These are phyloP conservation scores for Helminthosporium solani DNA, from an alignment of 2,329 filamentous ascomycete genomes.

Conservation along the genomic window DNA sequence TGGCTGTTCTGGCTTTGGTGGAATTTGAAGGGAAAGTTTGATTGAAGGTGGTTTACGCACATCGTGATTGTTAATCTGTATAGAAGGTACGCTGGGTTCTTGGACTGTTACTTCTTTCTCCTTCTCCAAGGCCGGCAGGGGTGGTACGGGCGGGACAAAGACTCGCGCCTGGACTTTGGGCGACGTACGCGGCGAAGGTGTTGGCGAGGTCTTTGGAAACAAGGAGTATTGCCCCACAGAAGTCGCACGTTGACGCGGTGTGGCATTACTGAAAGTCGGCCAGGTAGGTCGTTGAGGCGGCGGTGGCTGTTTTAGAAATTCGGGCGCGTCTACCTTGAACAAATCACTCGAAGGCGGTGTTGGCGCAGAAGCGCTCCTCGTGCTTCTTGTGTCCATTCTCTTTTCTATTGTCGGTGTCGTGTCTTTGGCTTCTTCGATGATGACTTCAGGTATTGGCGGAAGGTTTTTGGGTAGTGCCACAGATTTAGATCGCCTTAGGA, in stretches of 20 bases:
- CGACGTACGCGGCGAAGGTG: neutral
- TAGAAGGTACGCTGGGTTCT: neutral
- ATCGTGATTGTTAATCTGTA: neutral
- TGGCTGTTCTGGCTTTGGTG: neutral
- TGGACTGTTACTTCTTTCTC: neutral
- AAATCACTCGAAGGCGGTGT: neutral
- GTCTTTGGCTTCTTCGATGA: neutral
- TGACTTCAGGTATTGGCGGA: neutral
- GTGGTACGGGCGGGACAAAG: neutral
- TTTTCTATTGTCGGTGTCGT: neutral
- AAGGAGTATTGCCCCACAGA: neutral
- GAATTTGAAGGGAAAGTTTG: constrained; percentile 1
- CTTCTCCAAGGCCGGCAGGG: neutral
- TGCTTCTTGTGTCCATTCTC: neutral
- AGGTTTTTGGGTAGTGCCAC: neutral
- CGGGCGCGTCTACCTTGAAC: neutral
- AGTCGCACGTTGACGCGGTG: neutral
- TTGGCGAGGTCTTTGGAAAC: neutral
- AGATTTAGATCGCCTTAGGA: neutral
- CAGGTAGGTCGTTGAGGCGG: neutral
- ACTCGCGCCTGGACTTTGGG: neutral
- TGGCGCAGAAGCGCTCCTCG: constrained; percentile 1
- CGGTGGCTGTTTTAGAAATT: neutral
- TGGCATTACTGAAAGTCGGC: neutral
- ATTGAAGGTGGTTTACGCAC: neutral